Conservation (phyloP, 495 filamentous ascomycete genomes). For the Staphylotrichum tortipilum region DNA sequence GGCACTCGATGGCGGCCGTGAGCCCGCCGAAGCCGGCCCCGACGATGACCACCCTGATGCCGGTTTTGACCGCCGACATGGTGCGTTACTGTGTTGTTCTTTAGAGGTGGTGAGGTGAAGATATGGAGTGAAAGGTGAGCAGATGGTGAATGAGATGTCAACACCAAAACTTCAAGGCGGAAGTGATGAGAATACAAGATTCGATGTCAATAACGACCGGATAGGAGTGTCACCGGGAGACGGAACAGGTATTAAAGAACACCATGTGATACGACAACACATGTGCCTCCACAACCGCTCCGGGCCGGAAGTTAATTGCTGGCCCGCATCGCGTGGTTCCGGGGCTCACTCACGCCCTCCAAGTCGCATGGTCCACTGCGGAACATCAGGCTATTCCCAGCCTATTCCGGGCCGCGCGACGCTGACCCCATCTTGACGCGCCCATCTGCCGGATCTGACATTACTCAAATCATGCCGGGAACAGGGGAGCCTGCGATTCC, state of each 20-base stretch:
- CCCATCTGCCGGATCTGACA: conserved; percentile 11
- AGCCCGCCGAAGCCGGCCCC: conserved; percentile 53
- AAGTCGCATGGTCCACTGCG: not conserved
- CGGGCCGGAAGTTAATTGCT: not conserved
- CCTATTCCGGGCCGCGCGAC: not conserved
- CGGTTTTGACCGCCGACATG: conserved; percentile 30
- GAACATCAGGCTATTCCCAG: conserved; percentile 6
- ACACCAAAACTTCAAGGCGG: too few species aligned
- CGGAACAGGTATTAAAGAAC: not conserved
- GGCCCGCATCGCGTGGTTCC: not conserved
- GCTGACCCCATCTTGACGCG: not conserved
- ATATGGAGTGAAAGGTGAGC: too few species aligned
- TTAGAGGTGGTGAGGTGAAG: too few species aligned
- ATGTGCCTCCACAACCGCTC: not conserved
- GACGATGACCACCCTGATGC: conserved; percentile 49
- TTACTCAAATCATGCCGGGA: not conserved
- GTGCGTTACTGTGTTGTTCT: too few species aligned
- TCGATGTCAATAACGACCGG: too few species aligned
- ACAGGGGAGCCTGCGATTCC: too few species aligned
- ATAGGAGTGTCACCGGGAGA: not conserved
- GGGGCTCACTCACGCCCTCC: not conserved
- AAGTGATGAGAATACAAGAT: too few species aligned
- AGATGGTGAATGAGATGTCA: too few species aligned
- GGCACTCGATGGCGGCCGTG: conserved; percentile 54
- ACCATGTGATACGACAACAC: not conserved